Conservation (phyloP, 2,329 filamentous ascomycete genomes). For the Juglanconis juglandina region DNA sequence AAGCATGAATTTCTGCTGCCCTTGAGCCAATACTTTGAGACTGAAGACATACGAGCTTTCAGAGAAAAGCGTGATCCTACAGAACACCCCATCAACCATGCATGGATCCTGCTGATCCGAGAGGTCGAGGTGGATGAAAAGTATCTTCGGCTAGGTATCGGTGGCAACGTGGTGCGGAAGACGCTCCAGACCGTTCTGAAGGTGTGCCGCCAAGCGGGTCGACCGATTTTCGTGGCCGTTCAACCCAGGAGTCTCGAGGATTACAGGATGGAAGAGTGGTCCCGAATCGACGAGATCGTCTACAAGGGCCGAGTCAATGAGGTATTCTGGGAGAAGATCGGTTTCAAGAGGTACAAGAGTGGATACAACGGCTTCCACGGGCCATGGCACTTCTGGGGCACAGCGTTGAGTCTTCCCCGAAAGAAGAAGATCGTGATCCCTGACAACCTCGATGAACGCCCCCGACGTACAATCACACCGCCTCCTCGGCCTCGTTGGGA, state of each 20-base stretch:
- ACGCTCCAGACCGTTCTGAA: not conserved
- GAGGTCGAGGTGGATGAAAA: not conserved
- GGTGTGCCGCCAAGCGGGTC: not conserved
- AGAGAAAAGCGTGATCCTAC: not conserved
- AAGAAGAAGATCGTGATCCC: not conserved
- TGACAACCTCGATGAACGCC: not conserved
- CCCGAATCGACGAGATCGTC: not conserved
- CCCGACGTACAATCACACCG: not conserved
- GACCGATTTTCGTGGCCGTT: not conserved
- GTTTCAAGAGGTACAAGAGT: not conserved
- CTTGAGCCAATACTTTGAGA: not conserved
- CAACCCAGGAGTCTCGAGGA: not conserved
- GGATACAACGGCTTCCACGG: not conserved
- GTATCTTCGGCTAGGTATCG: not conserved
- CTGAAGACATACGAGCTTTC: not conserved
- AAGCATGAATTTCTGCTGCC: not conserved
- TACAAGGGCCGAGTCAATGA: not conserved
- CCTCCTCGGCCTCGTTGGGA: not conserved
- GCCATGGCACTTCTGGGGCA: constrained; percentile 1
- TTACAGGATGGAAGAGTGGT: not conserved
- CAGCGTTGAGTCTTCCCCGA: not conserved
- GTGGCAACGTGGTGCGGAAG: not conserved
- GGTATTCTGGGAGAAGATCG: not conserved
- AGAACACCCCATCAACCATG: not conserved
- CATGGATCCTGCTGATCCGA: not conserved